Evolutionary conservation across 371 early-diverging fungal species (phyloP).

Genomic region (Zancudomyces culisetae): DNA sequence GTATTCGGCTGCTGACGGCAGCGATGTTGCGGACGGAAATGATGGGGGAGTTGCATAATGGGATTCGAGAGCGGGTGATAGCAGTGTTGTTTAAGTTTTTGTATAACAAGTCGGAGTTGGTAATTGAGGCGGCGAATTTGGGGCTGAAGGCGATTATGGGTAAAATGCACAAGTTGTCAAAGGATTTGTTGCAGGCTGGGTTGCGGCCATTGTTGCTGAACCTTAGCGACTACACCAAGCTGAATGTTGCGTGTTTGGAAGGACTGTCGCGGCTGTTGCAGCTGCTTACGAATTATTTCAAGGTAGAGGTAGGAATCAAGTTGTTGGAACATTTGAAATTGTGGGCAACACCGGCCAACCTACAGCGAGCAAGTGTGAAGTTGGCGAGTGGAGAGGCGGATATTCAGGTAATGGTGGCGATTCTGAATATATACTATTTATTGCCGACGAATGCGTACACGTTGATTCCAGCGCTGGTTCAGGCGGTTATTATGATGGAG

Average conservation of each 20-base stretch:
- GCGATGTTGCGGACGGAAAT: constrained; percentile 71
- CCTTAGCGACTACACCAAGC: constrained; percentile 75
- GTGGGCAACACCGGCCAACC: constrained; percentile 73
- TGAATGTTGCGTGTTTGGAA: constrained; percentile 81
- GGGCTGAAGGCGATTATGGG: constrained; percentile 75
- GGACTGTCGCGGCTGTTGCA: constrained; percentile 84
- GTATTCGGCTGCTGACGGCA: constrained; percentile 82
- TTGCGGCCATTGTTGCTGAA: constrained; percentile 87
- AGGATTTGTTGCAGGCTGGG: constrained; percentile 90
- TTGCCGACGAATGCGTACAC: constrained; percentile 81
- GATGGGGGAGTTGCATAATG: constrained; percentile 41
- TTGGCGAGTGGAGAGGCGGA: constrained; percentile 75
- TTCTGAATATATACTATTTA: constrained; percentile 79
- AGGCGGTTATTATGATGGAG: constrained; percentile 69
- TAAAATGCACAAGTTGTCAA: constrained; percentile 81
- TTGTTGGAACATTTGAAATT: constrained; percentile 83
- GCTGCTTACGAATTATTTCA: constrained; percentile 90
- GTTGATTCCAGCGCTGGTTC: constrained; percentile 77
- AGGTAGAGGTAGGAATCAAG: constrained; percentile 93
- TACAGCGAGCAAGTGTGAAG: constrained; percentile 60
- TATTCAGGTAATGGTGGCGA: constrained; percentile 81
- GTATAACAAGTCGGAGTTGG: constrained; percentile 75
- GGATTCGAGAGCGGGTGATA: constrained; percentile 72
- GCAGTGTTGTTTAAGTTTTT: constrained; percentile 94
- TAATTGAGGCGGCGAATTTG: constrained; percentile 85